phyloP scores from a whole-genome alignment of 164 flowering plant species.

The Brasenia schreberi region DNA sequence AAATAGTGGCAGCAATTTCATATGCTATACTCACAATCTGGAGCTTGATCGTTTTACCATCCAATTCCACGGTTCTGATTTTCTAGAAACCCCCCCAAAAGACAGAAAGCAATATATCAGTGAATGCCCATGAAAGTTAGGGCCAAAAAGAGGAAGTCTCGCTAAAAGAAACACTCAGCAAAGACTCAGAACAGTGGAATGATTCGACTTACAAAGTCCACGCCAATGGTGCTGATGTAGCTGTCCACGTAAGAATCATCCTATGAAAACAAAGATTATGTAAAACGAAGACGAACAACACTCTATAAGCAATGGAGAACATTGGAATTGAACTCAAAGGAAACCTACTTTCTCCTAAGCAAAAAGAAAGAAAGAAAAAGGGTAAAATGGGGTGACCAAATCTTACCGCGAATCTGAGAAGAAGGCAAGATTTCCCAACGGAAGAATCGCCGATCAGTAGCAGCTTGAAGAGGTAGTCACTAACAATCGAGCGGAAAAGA shows the following conservation, averaged over 20 bases:
- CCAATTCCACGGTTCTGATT: conserved; percentile 58
- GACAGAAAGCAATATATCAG: conserved; percentile 1
- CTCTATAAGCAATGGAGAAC: background rate
- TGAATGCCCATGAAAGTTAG: background rate
- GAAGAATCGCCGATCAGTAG: conserved; percentile 43
- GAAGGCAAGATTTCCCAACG: conserved; percentile 61
- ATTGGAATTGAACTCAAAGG: background rate
- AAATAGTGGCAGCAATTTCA: too few species aligned
- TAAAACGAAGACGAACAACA: background rate
- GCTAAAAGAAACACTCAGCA: too few species aligned
- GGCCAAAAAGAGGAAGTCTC: background rate
- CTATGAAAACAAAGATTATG: conserved; percentile 15
- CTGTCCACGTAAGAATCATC: conserved; percentile 74
- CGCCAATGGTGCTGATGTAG: conserved; percentile 68
- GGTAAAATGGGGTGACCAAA: background rate
- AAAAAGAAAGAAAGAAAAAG: too few species aligned
- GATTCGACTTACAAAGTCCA: conserved; percentile 41
- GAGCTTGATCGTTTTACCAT: conserved; percentile 56
- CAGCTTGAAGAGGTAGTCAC: conserved; percentile 46
- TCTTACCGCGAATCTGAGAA: conserved; percentile 55
- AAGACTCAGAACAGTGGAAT: background rate
- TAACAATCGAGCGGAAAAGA: background rate
- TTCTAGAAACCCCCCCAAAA: conserved; percentile 24
- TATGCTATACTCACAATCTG: conserved; percentile 41
- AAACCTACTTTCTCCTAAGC: background rate